Conservation (phyloP, 495 filamentous ascomycete species). For the Neurospora sp. region DNA sequence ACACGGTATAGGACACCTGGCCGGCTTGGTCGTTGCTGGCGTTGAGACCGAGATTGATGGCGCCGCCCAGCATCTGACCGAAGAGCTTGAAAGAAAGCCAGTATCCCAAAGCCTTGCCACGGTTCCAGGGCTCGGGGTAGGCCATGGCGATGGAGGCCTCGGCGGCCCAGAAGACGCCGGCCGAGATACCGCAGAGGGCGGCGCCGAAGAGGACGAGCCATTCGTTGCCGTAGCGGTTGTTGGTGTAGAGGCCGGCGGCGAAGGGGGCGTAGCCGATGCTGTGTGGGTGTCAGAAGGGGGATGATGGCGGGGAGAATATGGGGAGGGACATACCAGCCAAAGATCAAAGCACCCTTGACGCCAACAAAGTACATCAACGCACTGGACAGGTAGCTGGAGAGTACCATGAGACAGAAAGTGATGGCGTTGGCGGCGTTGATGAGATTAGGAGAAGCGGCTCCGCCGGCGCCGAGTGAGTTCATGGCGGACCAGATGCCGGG, state of each 20-base stretch:
- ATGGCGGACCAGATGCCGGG: conserved; percentile 62
- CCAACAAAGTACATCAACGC: conserved; percentile 48
- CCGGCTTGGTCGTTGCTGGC: conserved; percentile 41
- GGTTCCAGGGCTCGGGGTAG: conserved; percentile 55
- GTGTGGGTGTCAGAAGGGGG: background rate
- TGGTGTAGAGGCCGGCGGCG: conserved; percentile 54
- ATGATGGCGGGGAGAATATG: no score
- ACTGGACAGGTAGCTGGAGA: conserved; percentile 49
- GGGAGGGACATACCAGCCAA: conserved; percentile 47
- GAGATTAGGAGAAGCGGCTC: conserved; percentile 50
- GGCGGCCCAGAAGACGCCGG: conserved; percentile 59
- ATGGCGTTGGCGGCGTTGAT: conserved; percentile 62
- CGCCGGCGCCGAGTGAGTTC: conserved; percentile 60
- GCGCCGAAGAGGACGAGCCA: conserved; percentile 58
- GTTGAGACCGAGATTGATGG: conserved; percentile 54
- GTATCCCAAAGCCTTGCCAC: conserved; percentile 48
- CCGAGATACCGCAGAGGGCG: conserved; percentile 53
- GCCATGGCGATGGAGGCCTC: conserved; percentile 56
- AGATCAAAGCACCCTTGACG: conserved; percentile 53
- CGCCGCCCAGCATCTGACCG: conserved; percentile 55
- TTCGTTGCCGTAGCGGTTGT: conserved; percentile 52
- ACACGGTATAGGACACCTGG: conserved; percentile 52
- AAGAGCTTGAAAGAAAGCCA: conserved; percentile 53
- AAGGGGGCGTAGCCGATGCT: conserved; percentile 54
- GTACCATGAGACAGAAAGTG: conserved; percentile 56